phyloP scores from a whole-genome alignment of 2,329 filamentous ascomycete genomes.

The Davidsoniella eucalypti region DNA sequence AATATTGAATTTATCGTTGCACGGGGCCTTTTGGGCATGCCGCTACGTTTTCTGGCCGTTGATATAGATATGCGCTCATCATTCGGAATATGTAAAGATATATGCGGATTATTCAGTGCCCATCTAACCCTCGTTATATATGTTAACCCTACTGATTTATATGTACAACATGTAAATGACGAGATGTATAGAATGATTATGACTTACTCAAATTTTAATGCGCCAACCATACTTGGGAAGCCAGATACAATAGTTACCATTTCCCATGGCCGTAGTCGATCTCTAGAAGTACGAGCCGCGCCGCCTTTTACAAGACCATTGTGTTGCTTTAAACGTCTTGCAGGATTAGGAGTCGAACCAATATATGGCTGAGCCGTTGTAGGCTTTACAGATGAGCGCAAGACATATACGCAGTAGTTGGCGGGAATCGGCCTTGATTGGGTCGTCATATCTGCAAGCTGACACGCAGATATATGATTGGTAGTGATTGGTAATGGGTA shows the following conservation, averaged over 20 bases:
- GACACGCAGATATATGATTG: background rate
- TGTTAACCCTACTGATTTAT: background rate
- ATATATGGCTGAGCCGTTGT: constrained; percentile 53
- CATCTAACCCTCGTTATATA: constrained; percentile 37
- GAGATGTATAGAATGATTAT: background rate
- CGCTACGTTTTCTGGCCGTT: constrained; percentile 33
- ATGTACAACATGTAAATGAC: background rate
- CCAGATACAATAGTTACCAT: constrained; percentile 77
- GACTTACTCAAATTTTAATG: constrained; percentile 81
- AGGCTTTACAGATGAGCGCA: constrained; percentile 63
- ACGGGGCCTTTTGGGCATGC: constrained; percentile 38
- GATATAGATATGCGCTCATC: constrained; percentile 40
- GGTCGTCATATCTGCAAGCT: constrained; percentile 21
- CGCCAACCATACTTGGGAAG: constrained; percentile 73
- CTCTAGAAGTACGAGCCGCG: constrained; percentile 55
- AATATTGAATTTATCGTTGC: constrained; percentile 51
- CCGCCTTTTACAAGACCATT: constrained; percentile 76
- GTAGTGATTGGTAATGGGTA: background rate
- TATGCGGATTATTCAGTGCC: constrained; percentile 77
- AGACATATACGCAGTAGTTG: constrained; percentile 84
- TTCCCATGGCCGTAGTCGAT: constrained; percentile 67
- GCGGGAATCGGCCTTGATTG: constrained; percentile 53
- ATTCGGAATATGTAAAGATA: constrained; percentile 60
- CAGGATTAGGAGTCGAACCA: constrained; percentile 80
- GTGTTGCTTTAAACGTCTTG: constrained; percentile 72